Percentiles rank a stretch among this genome's conserved stretches.
phyloP scores from a whole-genome alignment of 2,329 filamentous ascomycete genomes.

The Epichloe glyceriae region DNA sequence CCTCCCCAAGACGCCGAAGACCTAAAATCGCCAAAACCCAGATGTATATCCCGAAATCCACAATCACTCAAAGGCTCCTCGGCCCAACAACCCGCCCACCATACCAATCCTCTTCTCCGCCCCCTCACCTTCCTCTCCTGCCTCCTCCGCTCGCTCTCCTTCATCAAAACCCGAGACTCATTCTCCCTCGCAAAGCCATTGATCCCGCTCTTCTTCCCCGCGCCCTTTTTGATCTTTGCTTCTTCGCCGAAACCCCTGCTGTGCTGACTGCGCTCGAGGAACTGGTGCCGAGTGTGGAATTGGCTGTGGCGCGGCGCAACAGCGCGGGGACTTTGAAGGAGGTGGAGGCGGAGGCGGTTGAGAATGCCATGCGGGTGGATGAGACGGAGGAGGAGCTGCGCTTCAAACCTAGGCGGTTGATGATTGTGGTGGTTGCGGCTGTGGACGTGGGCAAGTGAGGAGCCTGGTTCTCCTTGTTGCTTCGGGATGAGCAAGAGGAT shows the following conservation, averaged over 20 bases:
- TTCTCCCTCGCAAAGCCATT: constrained; percentile 48
- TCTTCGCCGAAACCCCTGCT: constrained; percentile 31
- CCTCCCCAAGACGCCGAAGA: no score
- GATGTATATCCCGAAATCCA: no score
- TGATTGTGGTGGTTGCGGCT: constrained; percentile 23
- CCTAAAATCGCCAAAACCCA: neutral
- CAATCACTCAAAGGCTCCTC: constrained; percentile 28
- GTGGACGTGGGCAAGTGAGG: constrained; percentile 25
- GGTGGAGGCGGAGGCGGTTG: constrained; percentile 25
- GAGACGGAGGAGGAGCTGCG: constrained; percentile 30
- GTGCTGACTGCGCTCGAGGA: constrained; percentile 17
- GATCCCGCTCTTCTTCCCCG: constrained; percentile 46
- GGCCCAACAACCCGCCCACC: constrained; percentile 45
- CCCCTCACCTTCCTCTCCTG: constrained; percentile 45
- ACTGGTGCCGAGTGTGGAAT: constrained; percentile 34
- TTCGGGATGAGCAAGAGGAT: constrained; percentile 9
- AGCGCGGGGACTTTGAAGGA: constrained; percentile 58
- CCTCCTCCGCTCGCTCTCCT: constrained; percentile 43
- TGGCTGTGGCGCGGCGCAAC: constrained; percentile 61
- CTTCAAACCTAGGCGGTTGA: constrained; percentile 64
- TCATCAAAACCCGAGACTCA: constrained; percentile 40
- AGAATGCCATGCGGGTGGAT: constrained; percentile 42
- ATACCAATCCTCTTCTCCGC: constrained; percentile 42
- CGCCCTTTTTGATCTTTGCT: constrained; percentile 45
- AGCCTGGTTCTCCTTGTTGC: constrained; percentile 38